Base-by-base conservation (phyloP, 495 filamentous ascomycete species). In the Lasiosphaeria ovina region DNA sequence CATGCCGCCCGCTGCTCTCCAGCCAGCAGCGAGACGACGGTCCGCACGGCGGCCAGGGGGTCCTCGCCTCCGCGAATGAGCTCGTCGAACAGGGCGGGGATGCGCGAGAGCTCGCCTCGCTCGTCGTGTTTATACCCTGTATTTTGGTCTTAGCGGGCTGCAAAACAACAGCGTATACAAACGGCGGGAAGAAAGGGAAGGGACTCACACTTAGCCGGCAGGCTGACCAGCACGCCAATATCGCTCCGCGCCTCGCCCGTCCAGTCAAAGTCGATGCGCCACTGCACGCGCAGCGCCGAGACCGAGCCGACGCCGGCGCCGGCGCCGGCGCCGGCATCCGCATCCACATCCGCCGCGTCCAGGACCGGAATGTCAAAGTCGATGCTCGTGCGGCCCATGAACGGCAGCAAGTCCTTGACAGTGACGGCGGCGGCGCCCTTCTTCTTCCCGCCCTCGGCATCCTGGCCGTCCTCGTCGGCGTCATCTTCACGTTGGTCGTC, bases 211-310 rank as follows among this genome's bases (percentile, higher is more conserved):
- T 74, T 81, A 51, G 69, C 71, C 35, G 83, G 83, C 17, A 79
- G 60, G 10, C 75, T 72, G 3, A 80, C 75, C 59, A 76, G 58
- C 34, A 80, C 75, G 3, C 69, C 63, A 33, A 87, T 66, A 51
- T 70, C 70, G 59, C 78, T 83, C 67, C 80, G 75, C 5, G 83
- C 83, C 67, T 88, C 83, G 5, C 85, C 85, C 0, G 82, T 84
- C 83, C 83, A 86, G 65, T 87, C 84, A 69, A 88, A 86, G 11
- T 71, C 66, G 44, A 87, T 82, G 35, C 65, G 67, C 85, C 85
- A 88, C 67, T 73, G 69, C 14, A 84, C 69, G n/a, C 79, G 73
- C 38, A 78, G 55, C 58, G 55, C 66, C 12, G 74, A 71, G 12
- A 53, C 51, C 34, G 71, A 65, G 16, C 33, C 62, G 1, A 53